Conservation (phyloP, 1,284 basidiomycete species). For the Cutaneotrichosporon sp. region DNA sequence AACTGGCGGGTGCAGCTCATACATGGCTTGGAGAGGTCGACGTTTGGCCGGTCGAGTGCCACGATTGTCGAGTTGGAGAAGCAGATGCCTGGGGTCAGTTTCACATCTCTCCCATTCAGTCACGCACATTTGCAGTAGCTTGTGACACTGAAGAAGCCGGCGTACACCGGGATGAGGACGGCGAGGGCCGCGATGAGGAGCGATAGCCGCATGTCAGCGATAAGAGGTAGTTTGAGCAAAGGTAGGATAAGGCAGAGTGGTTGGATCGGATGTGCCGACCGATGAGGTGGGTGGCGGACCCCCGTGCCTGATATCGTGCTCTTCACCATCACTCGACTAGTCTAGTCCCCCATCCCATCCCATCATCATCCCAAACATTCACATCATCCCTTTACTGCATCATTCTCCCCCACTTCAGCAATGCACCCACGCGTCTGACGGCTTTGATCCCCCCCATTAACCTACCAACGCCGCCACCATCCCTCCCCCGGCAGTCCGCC, state of each 20-base stretch:
- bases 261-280: background rate
- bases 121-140: conserved; percentile 53
- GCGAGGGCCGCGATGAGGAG: conserved; percentile 13
- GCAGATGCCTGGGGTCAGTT: conserved; percentile 69
- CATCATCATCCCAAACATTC: background rate
- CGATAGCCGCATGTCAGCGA: background rate
- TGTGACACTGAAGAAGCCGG: conserved; percentile 36
- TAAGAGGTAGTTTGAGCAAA: background rate
- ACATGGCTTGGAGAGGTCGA: conserved; percentile 79
- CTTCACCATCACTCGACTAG: background rate
- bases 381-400: background rate
- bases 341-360: background rate
- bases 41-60: conserved; percentile 71
- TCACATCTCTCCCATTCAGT: background rate
- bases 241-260: background rate
- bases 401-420: background rate
- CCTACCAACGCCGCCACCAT: conserved; percentile 1
- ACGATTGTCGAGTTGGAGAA: conserved; percentile 87
- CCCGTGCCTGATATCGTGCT: background rate
- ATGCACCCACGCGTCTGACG: background rate
- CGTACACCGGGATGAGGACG: conserved; percentile 16
- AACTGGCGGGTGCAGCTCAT: conserved; percentile 90
- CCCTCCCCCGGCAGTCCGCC: conserved; percentile 5
- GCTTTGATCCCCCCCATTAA: background rate
- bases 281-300: conserved; percentile 3